A percentile compares a stretch with the other conserved stretches of the same genome.
These are phyloP conservation scores for Arthrobotrys conoides DNA, from an alignment of 2,329 filamentous ascomycete species.

Conservation along the genomic window DNA sequence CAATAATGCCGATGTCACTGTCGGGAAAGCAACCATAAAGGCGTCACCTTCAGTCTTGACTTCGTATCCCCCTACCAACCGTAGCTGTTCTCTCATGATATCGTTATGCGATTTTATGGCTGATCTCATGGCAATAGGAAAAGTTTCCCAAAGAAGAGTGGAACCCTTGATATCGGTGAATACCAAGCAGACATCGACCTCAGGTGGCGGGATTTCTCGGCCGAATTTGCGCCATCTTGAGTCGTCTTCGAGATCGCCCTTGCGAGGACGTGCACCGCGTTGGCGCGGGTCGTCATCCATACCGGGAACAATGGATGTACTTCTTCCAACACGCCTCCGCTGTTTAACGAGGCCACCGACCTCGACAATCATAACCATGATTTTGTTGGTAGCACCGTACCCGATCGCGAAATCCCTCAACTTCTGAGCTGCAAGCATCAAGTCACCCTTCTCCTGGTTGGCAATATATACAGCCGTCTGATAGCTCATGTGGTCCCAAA, in stretches of 20 bases:
- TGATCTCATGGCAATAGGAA: conserved; percentile 93
- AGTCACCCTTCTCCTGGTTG: conserved; percentile 84
- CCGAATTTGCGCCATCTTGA: conserved; percentile 81
- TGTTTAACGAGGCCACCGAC: conserved; percentile 90
- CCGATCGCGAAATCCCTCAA: conserved; percentile 94
- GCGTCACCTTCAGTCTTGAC: conserved; percentile 99
- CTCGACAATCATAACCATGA: conserved; percentile 99
- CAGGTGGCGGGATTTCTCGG: conserved; percentile 90
- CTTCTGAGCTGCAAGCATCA: conserved; percentile 96
- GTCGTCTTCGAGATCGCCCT: conserved; percentile 75
- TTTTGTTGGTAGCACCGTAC: conserved; percentile 92
- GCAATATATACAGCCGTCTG: conserved; percentile 93
- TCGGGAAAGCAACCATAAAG: conserved; percentile 99
- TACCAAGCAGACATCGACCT: conserved; percentile 90
- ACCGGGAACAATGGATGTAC: conserved; percentile 84
- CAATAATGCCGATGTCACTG: conserved; percentile 90
- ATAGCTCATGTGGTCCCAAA: conserved; percentile 94
- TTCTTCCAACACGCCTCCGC: conserved; percentile 80
- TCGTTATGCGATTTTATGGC: conserved; percentile 98
- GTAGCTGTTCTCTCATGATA: conserved; percentile 91
- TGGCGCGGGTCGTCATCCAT: conserved; percentile 45
- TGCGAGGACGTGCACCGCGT: conserved; percentile 75
- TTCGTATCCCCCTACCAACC: conserved; percentile 95
- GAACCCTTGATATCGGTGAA: conserved; percentile 99
- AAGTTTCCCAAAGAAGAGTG: conserved; percentile 94